Evolutionary conservation across 2,329 filamentous ascomycete genomes (phyloP), one percentile per base, ranked within the genome.

Genomic region (Orbilia brochopaga): DNA sequence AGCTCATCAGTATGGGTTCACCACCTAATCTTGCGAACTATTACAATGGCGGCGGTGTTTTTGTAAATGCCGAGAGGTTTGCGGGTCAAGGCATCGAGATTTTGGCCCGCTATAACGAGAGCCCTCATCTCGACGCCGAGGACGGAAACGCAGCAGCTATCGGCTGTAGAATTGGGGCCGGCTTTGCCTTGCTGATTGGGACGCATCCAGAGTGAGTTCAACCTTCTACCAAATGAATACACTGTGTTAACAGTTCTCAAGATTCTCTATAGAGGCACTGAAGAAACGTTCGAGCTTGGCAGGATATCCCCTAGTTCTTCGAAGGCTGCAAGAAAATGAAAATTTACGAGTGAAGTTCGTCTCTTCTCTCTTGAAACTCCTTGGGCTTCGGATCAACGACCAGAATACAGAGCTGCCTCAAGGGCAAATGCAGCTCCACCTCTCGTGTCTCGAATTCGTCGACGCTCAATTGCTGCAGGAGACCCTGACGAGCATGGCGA

Each of bases 21-120:
- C 85, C 88, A 0, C 83, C 86, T 0, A 81, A 83, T 0, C 90
- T 96, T 69, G 82, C 84, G 59, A 88, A 87, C 13, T 99, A 99
- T 78, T 97, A 93, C 79, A 99, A 99, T 76, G 94, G 94, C 0
- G 94, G 94, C 0, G 92, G 94, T 2, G 87, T 96, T 0, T 99
- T 97, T 81, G 90, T 96, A 0, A 88, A 94, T 80, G 88, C 90
- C 1, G 83, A 84, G 1, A 85, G 84, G 50, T 82, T 86, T 63
- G 81, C 82, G 62, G 83, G 85, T 30, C 81, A 83, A 74, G 89
- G 88, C 1, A 86, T 97, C 0, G 87, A 97, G 79, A 84, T 96
- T 5, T 81, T 99, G 23, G 94, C 93, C 0, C 89, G 84, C 67
- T 99, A 94, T 78, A 84, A 84, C 0, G 88, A 91, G 37, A 82